These are phyloP conservation scores for Phytopythium boreale DNA, from an alignment of 352 stramenopile genomes.

Conservation along the genomic window DNA sequence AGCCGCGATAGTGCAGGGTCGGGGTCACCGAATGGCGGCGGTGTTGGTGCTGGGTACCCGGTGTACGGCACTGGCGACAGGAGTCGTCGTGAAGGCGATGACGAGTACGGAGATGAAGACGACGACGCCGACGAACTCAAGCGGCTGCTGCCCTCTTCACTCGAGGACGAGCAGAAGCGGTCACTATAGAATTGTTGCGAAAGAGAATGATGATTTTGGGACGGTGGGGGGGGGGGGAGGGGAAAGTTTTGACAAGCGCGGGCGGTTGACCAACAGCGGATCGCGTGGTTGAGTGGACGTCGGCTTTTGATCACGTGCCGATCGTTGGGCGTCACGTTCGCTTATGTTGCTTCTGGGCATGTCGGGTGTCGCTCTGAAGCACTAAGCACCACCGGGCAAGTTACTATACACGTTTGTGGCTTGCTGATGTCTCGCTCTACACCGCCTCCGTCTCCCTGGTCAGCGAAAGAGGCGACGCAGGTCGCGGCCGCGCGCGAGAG, in stretches of 20 bases:
- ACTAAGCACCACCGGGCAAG: background rate
- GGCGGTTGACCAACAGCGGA: background rate
- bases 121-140: slow-evolving; percentile 11
- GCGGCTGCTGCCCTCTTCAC: slow-evolving; percentile 20
- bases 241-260: background rate
- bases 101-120: slow-evolving; percentile 23
- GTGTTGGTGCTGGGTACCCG: slow-evolving; percentile 1
- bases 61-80: background rate
- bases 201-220: background rate
- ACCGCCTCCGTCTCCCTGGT: background rate
- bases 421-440: background rate
- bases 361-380: background rate
- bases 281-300: background rate
- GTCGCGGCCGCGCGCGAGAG: slow-evolving; percentile 55
- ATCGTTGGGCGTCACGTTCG: background rate
- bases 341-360: background rate
- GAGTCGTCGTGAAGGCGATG: slow-evolving; percentile 3
- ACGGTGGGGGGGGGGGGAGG: too few relatives aligned
- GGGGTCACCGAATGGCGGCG: slow-evolving; percentile 5
- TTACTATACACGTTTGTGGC: background rate
- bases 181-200: slow-evolving; percentile 33
- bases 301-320: background rate
- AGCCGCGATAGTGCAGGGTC: slow-evolving; percentile 37
- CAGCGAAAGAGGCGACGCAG: slow-evolving; percentile 54
- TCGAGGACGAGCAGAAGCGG: slow-evolving; percentile 30